Evolutionary conservation across 306 rosid species (phyloP).

Genomic region (Vigna hirtella): DNA sequence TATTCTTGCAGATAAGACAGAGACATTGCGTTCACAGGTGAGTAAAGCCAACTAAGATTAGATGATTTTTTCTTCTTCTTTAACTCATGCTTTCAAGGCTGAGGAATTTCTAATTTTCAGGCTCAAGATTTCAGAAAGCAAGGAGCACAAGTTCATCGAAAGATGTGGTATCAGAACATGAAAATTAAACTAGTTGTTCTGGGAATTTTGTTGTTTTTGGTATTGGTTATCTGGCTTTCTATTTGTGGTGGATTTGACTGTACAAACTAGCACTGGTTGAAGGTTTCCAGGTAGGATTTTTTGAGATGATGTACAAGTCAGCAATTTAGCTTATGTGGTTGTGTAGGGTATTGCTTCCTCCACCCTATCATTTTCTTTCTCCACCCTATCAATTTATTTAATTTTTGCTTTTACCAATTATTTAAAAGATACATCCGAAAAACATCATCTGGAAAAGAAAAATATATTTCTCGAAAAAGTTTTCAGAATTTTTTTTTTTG

Average conservation of each 20-base stretch:
- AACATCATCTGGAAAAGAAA: too few species aligned
- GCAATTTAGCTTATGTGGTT: too few species aligned
- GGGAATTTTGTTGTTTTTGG: conserved; percentile 71
- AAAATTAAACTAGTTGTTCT: conserved; percentile 86
- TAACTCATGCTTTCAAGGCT: conserved; percentile 21
- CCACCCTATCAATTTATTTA: too few species aligned
- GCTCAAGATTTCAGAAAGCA: conserved; percentile 76
- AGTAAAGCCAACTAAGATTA: conserved; percentile 22
- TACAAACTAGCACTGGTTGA: conserved; percentile 61
- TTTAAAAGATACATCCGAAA: too few species aligned
- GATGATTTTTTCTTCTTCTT: not conserved
- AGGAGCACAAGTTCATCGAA: conserved; percentile 74
- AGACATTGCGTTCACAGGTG: conserved; percentile 76
- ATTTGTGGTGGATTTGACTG: conserved; percentile 90
- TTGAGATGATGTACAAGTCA: conserved; percentile 3
- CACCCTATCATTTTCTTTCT: too few species aligned
- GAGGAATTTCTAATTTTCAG: conserved; percentile 52
- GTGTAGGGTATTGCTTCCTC: too few species aligned
- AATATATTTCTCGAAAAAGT: too few species aligned
- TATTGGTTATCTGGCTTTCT: conserved; percentile 89
- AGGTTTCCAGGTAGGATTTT: conserved; percentile 11
- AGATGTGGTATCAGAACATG: conserved; percentile 98
- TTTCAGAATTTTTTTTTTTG: too few species aligned
- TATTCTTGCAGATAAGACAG: conserved; percentile 75
- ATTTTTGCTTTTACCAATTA: too few species aligned